Conservation (phyloP, 441 rosid species). For the Bruguiera hainesii region DNA sequence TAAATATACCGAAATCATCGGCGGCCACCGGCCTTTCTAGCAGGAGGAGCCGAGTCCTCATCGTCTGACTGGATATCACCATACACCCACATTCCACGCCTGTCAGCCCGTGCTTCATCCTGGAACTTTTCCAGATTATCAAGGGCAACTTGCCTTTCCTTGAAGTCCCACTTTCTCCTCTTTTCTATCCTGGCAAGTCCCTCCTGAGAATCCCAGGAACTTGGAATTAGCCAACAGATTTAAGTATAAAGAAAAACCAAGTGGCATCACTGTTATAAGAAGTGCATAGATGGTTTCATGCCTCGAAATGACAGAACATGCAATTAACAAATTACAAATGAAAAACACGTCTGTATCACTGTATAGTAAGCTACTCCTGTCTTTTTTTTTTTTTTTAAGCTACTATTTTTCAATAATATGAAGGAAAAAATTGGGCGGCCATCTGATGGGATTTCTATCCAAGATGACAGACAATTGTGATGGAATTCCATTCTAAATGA, state of each 20-base stretch:
- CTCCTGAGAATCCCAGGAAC: conserved; percentile 46
- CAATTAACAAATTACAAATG: too few species aligned
- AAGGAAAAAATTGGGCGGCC: too few species aligned
- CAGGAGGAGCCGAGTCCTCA: conserved; percentile 65
- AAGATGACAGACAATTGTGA: too few species aligned
- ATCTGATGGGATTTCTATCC: too few species aligned
- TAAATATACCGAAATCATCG: conserved; percentile 29
- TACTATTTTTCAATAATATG: too few species aligned
- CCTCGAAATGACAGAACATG: too few species aligned
- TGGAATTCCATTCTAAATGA: too few species aligned
- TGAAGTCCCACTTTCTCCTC: conserved; percentile 74
- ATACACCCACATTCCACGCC: conserved; percentile 85
- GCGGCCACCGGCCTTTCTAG: conserved; percentile 58
- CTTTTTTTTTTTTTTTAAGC: too few species aligned
- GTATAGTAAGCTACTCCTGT: too few species aligned
- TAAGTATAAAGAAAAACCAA: background rate
- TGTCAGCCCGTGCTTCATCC: conserved; percentile 66
- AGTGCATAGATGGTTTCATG: too few species aligned
- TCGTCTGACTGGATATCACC: conserved; percentile 97
- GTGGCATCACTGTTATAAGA: too few species aligned
- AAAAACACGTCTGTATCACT: too few species aligned
- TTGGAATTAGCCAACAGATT: background rate
- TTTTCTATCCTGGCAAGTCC: conserved; percentile 90
- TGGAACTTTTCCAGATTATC: conserved; percentile 81
- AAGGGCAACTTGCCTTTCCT: conserved; percentile 59